Evolutionary conservation across 306 rosid species (phyloP), one percentile per base, ranked within the genome.

Genomic region (Canavalia ensiformis): DNA sequence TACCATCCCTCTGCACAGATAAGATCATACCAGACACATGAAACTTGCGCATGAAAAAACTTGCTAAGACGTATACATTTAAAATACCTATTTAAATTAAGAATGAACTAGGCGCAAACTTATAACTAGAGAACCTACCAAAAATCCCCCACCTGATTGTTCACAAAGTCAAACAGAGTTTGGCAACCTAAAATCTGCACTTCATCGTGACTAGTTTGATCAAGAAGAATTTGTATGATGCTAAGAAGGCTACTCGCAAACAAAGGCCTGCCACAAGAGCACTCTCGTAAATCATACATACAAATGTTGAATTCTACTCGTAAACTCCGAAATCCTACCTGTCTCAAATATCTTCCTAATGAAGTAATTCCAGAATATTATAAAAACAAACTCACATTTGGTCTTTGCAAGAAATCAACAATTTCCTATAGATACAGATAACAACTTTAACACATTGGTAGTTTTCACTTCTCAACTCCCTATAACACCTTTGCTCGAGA

Each of bases 401-500:
- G n/a, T 93, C 94, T 82, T 76, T 90, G 84, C 97, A 93, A 51
- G 92, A 86, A 71, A 90, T 65, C 88, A 93, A 78, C 83, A 93
- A 86, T 82, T 89, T 93, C 86, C 94, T 83, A 91, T 90, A 93
- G 73, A 91, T 88, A 68, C 92, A 87, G 63, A 93, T 86, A 84
- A 93, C 90, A 68, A 93, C 91, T 79, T 90, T 93, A 5, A 93
- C 97, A 0, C 85, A 79, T 56, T 93, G 92, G 76, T 89, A 91
- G 70, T 91, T 89, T 90, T 90, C 97, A 41, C 33, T 86, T 83
- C 98, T 86, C 94, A 94, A 84, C 81, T 94, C 98, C 87, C 74
- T 90, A 47, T 91, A 94, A 84, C 90, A 94, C 84, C 97, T 88
- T 83, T 94, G 97, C 86, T 94, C 98, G 62, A 94, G 92, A 78